Evolutionary conservation across 2,329 filamentous ascomycete species (phyloP).

Genomic region (Claviceps humidiphila): DNA sequence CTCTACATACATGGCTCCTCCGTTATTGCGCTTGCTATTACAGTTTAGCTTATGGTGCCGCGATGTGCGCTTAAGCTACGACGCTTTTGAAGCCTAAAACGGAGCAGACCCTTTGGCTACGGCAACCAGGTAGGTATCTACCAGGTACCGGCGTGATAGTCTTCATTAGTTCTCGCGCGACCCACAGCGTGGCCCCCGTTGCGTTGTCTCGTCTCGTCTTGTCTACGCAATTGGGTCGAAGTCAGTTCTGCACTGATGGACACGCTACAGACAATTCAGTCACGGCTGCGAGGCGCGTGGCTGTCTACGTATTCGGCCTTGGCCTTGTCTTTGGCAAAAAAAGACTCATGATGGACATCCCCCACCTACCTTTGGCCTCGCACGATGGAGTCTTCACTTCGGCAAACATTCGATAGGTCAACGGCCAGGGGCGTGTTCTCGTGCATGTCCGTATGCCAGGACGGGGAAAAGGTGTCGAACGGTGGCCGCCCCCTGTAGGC

Average conservation of each 20-base stretch:
- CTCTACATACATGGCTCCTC: conserved; percentile 11
- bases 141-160: not conserved
- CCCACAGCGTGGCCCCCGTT: not conserved
- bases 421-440: conserved; percentile 2
- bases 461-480: conserved; percentile 1
- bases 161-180: conserved; percentile 1
- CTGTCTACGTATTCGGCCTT: conserved; percentile 8
- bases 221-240: conserved; percentile 5
- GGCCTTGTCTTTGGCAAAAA: conserved; percentile 16
- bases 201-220: conserved; percentile 1
- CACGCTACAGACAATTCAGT: conserved; percentile 3
- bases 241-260: not conserved
- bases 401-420: conserved; percentile 20
- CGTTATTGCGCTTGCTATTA: conserved; percentile 7
- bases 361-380: conserved; percentile 1
- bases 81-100: conserved; percentile 5
- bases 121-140: not conserved
- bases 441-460: not conserved
- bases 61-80: conserved; percentile 9
- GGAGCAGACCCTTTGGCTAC: not conserved
- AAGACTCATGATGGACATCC: conserved; percentile 6
- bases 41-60: conserved; percentile 11
- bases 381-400: conserved; percentile 11
- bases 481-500: not conserved
- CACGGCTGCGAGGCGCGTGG: conserved; percentile 3